Percentiles rank a stretch among this genome's conserved stretches.
These are phyloP conservation scores for Nidularia pulvinata DNA, from an alignment of 768 basidiomycete species.

Conservation along the genomic window DNA sequence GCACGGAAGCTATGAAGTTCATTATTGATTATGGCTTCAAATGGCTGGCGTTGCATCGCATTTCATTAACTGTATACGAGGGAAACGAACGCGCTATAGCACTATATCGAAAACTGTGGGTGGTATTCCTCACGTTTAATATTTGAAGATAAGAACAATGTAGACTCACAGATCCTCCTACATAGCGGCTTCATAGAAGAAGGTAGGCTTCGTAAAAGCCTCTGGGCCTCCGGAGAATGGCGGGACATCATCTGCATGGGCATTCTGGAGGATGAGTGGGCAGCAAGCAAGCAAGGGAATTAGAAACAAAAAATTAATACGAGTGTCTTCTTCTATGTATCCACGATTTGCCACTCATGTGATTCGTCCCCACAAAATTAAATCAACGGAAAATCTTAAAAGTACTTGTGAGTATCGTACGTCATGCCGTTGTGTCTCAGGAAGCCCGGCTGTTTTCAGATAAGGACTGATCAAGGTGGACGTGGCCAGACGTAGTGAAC, in stretches of 20 bases:
- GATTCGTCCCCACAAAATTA: too few relatives aligned
- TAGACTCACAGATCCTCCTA: neutral
- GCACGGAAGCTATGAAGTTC: constrained; percentile 8
- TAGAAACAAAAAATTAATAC: too few relatives aligned
- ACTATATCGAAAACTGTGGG: constrained; percentile 11
- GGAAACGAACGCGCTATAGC: constrained; percentile 12
- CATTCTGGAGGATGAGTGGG: neutral
- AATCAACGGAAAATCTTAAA: too few relatives aligned
- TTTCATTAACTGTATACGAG: constrained; percentile 12
- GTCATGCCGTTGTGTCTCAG: too few relatives aligned
- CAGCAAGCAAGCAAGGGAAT: too few relatives aligned
- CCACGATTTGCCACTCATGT: too few relatives aligned
- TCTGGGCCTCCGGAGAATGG: neutral
- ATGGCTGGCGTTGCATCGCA: constrained; percentile 11
- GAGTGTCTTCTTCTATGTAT: too few relatives aligned
- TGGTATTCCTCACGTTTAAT: neutral
- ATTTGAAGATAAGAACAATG: too few relatives aligned
- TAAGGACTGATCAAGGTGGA: too few relatives aligned
- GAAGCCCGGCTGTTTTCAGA: too few relatives aligned
- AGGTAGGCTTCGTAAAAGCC: neutral
- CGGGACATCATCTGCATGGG: neutral
- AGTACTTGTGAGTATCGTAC: too few relatives aligned
- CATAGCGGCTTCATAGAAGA: neutral
- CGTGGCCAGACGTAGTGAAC: too few relatives aligned
- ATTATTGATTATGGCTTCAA: constrained; percentile 11